phyloP scores from a whole-genome alignment of 352 stramenopile species.

The Globisporangium carolinianum region DNA sequence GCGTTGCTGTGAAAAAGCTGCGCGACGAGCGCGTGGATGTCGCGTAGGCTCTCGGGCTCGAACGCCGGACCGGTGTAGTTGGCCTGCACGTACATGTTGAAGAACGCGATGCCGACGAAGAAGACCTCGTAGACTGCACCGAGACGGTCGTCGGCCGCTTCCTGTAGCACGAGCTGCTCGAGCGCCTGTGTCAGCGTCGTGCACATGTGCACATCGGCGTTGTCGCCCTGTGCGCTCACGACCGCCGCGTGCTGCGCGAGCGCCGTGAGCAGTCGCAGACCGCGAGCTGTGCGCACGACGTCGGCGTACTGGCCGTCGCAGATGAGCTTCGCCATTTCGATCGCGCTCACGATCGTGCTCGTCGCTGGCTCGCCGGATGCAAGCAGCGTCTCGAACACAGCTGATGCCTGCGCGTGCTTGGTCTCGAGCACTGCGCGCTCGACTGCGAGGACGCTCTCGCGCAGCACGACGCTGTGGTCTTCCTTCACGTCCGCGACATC shows the following conservation, averaged over 20 bases:
- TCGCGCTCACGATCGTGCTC: slow-evolving; percentile 14
- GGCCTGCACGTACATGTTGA: slow-evolving; percentile 75
- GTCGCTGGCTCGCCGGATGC: not conserved
- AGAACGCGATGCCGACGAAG: slow-evolving; percentile 50
- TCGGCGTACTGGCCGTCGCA: slow-evolving; percentile 57
- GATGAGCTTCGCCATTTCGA: slow-evolving; percentile 47
- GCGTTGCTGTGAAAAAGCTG: slow-evolving; percentile 23
- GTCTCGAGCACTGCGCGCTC: slow-evolving; percentile 62
- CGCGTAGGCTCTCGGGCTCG: slow-evolving; percentile 34
- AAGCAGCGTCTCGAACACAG: slow-evolving; percentile 11
- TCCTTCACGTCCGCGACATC: slow-evolving; percentile 30
- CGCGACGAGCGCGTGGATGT: slow-evolving; percentile 33
- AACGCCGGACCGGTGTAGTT: slow-evolving; percentile 81
- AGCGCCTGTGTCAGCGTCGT: slow-evolving; percentile 31
- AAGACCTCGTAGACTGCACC: slow-evolving; percentile 49
- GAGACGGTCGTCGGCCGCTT: slow-evolving; percentile 23
- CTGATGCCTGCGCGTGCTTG: slow-evolving; percentile 21
- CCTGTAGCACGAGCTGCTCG: slow-evolving; percentile 32
- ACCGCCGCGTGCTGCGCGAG: slow-evolving; percentile 8
- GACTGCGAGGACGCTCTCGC: slow-evolving; percentile 28
- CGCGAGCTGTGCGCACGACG: slow-evolving; percentile 33
- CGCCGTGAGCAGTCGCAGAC: slow-evolving; percentile 25
- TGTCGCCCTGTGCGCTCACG: slow-evolving; percentile 14
- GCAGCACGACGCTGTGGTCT: slow-evolving; percentile 26
- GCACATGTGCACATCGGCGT: slow-evolving; percentile 34